Evolutionary conservation across 2,329 filamentous ascomycete genomes (phyloP), one percentile per base, ranked within the genome.

Genomic region (Chaetothyriales sp.): DNA sequence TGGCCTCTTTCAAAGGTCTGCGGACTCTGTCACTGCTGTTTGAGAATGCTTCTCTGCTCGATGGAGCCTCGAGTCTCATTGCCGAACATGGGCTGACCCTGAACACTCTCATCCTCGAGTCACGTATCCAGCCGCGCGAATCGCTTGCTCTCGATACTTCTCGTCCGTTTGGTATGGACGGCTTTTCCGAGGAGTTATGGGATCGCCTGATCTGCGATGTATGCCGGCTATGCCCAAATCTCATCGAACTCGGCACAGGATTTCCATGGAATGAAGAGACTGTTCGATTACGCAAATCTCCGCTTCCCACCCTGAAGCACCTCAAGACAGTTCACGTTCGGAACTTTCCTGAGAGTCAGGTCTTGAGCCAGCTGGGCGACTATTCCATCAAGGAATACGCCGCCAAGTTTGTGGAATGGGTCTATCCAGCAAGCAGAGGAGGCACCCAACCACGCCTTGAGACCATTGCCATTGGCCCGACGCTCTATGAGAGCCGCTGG

Each of bases 261-360:
- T 62, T 61, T 37, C 59, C 60, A 8, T 61, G 60, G 60, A 56
- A 56, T 44, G 58, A 61, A 46, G 60, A 61, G 51, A 54, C 57
- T 25, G 51, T 61, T 33, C 51, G 60, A 10, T 28, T 61, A n/a
- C 51, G 57, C 7, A 58, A 54, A 50, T 60, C 58, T 1, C 50
- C 49, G 18, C 52, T 60, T 6, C 60, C 56, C 2, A 56, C 54
- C 4, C 56, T 61, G 18, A 40, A 52, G 29, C 46, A 52, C 29
- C 55, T 61, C 18, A 47, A 49, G 25, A 61, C 60, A 7, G 60
- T 61, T 29, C 60, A 61, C 33, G 58, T 61, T 29, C 58, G 60
- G 19, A 61, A 61, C 46, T 61, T 61, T 48, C 60, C 60, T 18
- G 56, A 60, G 47, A 59, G 54, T 28, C 53, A 57, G 7, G 46